These are phyloP conservation scores for Capsella rubella DNA, from an alignment of 441 rosid genomes.

Conservation along the genomic window DNA sequence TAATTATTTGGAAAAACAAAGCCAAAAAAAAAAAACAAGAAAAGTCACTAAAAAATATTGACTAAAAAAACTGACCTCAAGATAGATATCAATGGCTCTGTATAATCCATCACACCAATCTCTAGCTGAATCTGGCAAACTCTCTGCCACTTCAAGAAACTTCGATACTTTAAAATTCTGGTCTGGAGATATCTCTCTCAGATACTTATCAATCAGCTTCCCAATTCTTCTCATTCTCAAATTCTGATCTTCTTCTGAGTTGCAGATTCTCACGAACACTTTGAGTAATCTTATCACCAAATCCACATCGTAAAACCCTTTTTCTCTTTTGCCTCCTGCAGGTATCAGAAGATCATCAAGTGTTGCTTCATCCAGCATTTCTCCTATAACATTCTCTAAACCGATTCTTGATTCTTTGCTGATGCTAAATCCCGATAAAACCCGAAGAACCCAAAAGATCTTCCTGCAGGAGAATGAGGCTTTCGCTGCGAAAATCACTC, in stretches of 20 bases:
- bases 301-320: constrained; percentile 67
- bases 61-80: constrained; percentile 57
- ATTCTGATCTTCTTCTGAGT: constrained; percentile 33
- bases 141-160: constrained; percentile 73
- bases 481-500: constrained; percentile 52
- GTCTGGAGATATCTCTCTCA: constrained; percentile 81
- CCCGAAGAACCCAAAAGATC: constrained; percentile 58
- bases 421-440: constrained; percentile 56
- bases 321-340: constrained; percentile 48
- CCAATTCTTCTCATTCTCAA: constrained; percentile 59
- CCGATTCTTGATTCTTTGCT: constrained; percentile 61
- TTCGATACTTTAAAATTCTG: constrained; percentile 66
- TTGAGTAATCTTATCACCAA: constrained; percentile 64
- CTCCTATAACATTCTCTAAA: constrained; percentile 69
- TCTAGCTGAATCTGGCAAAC: constrained; percentile 75
- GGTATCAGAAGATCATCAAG: constrained; percentile 75
- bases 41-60: not conserved
- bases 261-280: constrained; percentile 51
- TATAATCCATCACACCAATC: constrained; percentile 80
- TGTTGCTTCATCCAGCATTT: constrained; percentile 70
- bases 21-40: not conserved
- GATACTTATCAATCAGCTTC: constrained; percentile 64
- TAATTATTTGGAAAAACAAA: constrained; percentile 22
- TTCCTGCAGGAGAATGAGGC: constrained; percentile 69
- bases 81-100: constrained; percentile 79